Percentiles rank a stretch among this genome's conserved stretches.
Conservation (phyloP, 441 rosid species). For the Eruca vesicaria region DNA sequence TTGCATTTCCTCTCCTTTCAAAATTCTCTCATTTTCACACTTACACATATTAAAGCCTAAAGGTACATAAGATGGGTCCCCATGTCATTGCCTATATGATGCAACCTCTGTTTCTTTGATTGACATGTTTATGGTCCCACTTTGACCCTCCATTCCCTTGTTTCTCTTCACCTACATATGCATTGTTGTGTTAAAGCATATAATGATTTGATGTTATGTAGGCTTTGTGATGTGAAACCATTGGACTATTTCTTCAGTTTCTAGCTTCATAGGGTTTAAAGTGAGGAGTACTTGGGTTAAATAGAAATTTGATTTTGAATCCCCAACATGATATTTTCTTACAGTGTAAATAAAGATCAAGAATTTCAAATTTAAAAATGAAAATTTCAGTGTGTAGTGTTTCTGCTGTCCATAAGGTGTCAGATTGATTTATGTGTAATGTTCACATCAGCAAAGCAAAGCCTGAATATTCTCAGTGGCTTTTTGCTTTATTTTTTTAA, state of each 20-base stretch:
- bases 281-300: constrained; percentile 8
- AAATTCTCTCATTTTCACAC: constrained; percentile 41
- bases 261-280: constrained; percentile 11
- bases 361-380: constrained; percentile 36
- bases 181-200: constrained; percentile 12
- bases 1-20: constrained; percentile 16
- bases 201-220: constrained; percentile 26
- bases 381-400: constrained; percentile 13
- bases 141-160: constrained; percentile 22
- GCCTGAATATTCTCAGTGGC: constrained; percentile 40
- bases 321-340: neutral
- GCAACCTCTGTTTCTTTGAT: constrained; percentile 38
- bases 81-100: constrained; percentile 34
- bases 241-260: constrained; percentile 16
- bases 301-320: neutral
- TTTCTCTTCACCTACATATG: constrained; percentile 10
- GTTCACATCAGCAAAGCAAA: constrained; percentile 42
- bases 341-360: constrained; percentile 8
- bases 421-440: constrained; percentile 38
- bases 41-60: constrained; percentile 38
- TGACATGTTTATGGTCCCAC: constrained; percentile 52
- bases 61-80: constrained; percentile 35
- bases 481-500: constrained; percentile 45
- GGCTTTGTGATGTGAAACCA: constrained; percentile 24
- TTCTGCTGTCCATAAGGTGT: constrained; percentile 35